Evolutionary conservation across 1,284 basidiomycete species (phyloP), one percentile per base, ranked within the genome.

Genomic region (Clitocybe nebularis): DNA sequence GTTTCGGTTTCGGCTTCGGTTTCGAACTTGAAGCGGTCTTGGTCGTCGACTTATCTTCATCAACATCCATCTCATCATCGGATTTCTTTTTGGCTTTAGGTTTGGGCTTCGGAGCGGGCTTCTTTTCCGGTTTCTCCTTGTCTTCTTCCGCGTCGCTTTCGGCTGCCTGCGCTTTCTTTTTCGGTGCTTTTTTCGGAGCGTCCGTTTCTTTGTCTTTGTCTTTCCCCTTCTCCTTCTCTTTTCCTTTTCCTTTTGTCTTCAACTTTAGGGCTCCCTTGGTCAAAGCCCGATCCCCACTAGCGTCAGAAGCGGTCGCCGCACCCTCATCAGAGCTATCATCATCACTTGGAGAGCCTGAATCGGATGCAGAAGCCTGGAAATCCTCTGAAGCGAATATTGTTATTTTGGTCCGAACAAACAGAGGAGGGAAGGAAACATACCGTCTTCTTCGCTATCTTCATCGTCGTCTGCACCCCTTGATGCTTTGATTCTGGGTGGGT

Each of bases 331-430:
- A 81, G 0, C 81, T 82, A 45, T 88, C 89, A 28, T 72, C 78
- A 20, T 83, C 85, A 21, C 79, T 83, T 0, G 90, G 90, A 3
- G 90, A 94, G 16, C 93, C 92, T 40, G 72, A 75, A 57, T 95
- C 93, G 0, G 87, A 89, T 0, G 74, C 84, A 17, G 85, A 88
- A 3, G 84, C 92, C 51, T 84, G 66, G 75, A 98, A 98, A 68
- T 96, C 93, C 60, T 93, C 94, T 74, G 53, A 10, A 29, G 25
- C 23, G 52, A 29, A 22, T 36, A 39, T 41, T 9, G 8, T 29
- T 2, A n/a, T 22, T n/a, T 39, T 9, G 28, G 32, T 17, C 16
- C 29, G 17, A 23, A 25, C 33, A 26, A 28, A 40, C 43, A 4
- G 63, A 43, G n/a, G 20, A 44, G 39, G 45, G 45, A 33, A 48